Evolutionary conservation across 2,329 filamentous ascomycete species (phyloP).

Genomic region (Periglandula ipomoeae): DNA sequence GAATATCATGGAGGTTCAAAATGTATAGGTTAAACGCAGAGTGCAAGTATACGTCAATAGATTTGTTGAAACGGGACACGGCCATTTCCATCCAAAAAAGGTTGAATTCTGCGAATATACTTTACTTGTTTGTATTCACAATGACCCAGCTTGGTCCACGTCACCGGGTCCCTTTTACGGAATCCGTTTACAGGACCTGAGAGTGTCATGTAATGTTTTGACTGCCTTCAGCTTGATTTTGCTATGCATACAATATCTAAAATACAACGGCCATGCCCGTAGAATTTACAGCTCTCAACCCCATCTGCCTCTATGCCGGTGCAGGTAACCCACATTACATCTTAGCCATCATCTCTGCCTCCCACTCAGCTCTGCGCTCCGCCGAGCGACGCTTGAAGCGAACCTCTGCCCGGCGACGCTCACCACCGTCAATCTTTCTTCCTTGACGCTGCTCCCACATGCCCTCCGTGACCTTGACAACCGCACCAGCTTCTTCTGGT

Average conservation of each 20-base stretch:
- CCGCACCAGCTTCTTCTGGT: slow-evolving; percentile 54
- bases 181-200: too few relatives aligned
- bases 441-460: slow-evolving; percentile 88
- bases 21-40: too few relatives aligned
- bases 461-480: slow-evolving; percentile 67
- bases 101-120: too few relatives aligned
- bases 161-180: too few relatives aligned
- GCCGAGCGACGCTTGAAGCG: slow-evolving; percentile 75
- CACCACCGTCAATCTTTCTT: slow-evolving; percentile 91
- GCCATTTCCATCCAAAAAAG: too few relatives aligned
- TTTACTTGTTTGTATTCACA: too few relatives aligned
- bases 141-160: too few relatives aligned
- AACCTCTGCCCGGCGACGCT: slow-evolving; percentile 78
- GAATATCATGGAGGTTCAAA: too few relatives aligned
- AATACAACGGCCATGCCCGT: background rate
- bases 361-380: slow-evolving; percentile 62
- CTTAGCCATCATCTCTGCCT: slow-evolving; percentile 27
- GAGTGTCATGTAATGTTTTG: too few relatives aligned
- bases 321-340: slow-evolving; percentile 16
- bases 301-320: background rate
- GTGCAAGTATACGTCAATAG: too few relatives aligned
- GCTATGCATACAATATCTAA: slow-evolving; percentile 1
- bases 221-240: too few relatives aligned
- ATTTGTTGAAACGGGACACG: too few relatives aligned
- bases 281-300: background rate